Percentiles rank a stretch among this genome's conserved stretches.
phyloP scores from a whole-genome alignment of 352 stramenopile species.

The Phytophthora chlamydospora region DNA sequence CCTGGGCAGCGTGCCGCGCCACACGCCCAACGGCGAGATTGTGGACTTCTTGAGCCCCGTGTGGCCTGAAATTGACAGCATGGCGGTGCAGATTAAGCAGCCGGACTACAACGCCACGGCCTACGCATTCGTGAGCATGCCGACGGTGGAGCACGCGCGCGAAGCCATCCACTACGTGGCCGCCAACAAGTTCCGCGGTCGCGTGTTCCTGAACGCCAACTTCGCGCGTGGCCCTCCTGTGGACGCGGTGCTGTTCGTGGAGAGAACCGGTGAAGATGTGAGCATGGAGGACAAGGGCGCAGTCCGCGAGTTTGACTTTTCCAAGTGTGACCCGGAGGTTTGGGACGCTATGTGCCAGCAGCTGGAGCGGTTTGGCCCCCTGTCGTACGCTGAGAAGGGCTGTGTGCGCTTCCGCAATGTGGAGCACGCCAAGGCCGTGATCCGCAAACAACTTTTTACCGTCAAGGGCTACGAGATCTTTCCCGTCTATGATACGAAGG shows the following conservation, averaged over 20 bases:
- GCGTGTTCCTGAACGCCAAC: constrained; percentile 58
- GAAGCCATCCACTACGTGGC: constrained; percentile 60
- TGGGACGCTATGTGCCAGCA: constrained; percentile 55
- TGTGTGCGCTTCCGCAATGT: constrained; percentile 61
- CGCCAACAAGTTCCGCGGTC: constrained; percentile 44
- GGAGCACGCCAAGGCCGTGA: constrained; percentile 66
- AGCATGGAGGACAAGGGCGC: constrained; percentile 45
- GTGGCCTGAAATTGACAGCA: constrained; percentile 49
- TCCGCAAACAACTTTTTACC: constrained; percentile 51
- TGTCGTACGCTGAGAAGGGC: constrained; percentile 46
- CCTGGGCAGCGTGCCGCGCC: constrained; percentile 63
- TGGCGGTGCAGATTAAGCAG: constrained; percentile 69
- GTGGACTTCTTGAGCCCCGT: constrained; percentile 56
- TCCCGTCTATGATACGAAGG: constrained; percentile 71
- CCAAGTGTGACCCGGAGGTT: constrained; percentile 42
- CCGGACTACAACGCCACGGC: constrained; percentile 38
- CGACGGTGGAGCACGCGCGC: constrained; percentile 53
- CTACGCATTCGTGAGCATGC: constrained; percentile 76
- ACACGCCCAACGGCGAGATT: constrained; percentile 51
- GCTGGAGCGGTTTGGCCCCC: constrained; percentile 53
- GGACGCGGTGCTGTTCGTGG: constrained; percentile 69
- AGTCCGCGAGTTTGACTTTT: constrained; percentile 56
- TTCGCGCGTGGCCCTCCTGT: constrained; percentile 76
- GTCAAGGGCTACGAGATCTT: constrained; percentile 64
- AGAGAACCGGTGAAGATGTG: constrained; percentile 41